These are phyloP conservation scores for Zangia roseola DNA, from an alignment of 768 basidiomycete species.

Conservation along the genomic window DNA sequence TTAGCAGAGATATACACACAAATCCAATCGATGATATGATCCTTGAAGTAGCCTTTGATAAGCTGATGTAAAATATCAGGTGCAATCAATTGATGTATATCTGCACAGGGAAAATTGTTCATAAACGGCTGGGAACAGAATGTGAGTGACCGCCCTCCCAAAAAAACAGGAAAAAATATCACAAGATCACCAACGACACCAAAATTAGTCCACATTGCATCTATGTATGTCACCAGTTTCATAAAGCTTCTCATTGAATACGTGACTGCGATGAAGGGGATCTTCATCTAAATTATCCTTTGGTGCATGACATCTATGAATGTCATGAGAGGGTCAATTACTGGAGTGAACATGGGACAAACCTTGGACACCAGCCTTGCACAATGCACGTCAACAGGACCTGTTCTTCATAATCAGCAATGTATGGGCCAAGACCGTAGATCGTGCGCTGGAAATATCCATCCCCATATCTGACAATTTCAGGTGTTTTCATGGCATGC, in stretches of 20 bases:
- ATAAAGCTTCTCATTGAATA: too few species aligned
- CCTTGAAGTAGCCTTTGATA: slow-evolving; percentile 35
- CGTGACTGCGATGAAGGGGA: too few species aligned
- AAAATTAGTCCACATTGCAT: slow-evolving; percentile 22
- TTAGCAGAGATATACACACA: too few species aligned
- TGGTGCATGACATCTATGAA: background rate
- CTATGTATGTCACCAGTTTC: too few species aligned
- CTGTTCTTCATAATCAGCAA: slow-evolving; percentile 1
- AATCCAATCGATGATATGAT: slow-evolving; percentile 37
- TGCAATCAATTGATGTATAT: slow-evolving; percentile 31
- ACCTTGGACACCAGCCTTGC: background rate
- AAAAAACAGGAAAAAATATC: background rate
- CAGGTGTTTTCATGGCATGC: too few species aligned
- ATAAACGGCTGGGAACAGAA: too few species aligned
- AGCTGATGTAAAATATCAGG: slow-evolving; percentile 32
- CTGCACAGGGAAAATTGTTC: slow-evolving; percentile 27
- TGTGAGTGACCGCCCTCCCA: too few species aligned
- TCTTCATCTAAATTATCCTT: background rate
- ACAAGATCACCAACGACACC: slow-evolving; percentile 6
- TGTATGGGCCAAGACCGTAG: too few species aligned
- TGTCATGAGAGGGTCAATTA: too few species aligned
- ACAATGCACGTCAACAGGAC: background rate
- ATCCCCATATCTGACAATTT: too few species aligned
- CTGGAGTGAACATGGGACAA: background rate
- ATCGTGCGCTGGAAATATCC: too few species aligned